Conservation (phyloP, 2,329 filamentous ascomycete genomes). For the Fusarium scirpi region DNA sequence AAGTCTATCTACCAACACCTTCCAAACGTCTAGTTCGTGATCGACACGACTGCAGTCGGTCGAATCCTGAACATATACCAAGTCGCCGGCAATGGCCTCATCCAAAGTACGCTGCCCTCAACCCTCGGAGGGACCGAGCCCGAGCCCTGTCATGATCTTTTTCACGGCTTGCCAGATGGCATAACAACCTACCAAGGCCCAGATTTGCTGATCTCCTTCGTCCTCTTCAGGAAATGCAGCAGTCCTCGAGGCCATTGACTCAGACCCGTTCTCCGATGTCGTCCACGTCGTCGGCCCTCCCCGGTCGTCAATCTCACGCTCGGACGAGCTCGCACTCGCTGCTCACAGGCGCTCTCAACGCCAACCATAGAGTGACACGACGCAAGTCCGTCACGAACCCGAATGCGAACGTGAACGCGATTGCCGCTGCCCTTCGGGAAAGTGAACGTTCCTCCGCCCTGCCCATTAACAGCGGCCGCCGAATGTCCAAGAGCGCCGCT, state of each 20-base stretch:
- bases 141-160: constrained; percentile 42
- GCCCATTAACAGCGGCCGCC: constrained; percentile 71
- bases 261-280: constrained; percentile 71
- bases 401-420: constrained; percentile 77
- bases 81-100: constrained; percentile 68
- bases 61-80: constrained; percentile 51
- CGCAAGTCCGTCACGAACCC: constrained; percentile 92
- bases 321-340: constrained; percentile 86
- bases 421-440: constrained; percentile 79
- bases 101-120: constrained; percentile 65
- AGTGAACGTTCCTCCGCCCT: constrained; percentile 68
- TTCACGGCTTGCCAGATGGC: constrained; percentile 49
- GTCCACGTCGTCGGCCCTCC: constrained; percentile 69
- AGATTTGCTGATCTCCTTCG: constrained; percentile 52
- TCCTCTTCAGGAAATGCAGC: constrained; percentile 69
- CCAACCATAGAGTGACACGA: constrained; percentile 86
- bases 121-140: constrained; percentile 38
- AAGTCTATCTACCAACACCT: constrained; percentile 40
- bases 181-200: constrained; percentile 47
- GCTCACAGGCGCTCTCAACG: constrained; percentile 80
- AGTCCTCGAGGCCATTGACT: constrained; percentile 74
- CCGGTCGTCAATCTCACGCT: constrained; percentile 71
- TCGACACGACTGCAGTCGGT: constrained; percentile 51
- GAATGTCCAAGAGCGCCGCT: constrained; percentile 74
- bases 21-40: constrained; percentile 45